Conservation (phyloP, 2,329 filamentous ascomycete genomes). For the Aspergillus phoenicis region DNA sequence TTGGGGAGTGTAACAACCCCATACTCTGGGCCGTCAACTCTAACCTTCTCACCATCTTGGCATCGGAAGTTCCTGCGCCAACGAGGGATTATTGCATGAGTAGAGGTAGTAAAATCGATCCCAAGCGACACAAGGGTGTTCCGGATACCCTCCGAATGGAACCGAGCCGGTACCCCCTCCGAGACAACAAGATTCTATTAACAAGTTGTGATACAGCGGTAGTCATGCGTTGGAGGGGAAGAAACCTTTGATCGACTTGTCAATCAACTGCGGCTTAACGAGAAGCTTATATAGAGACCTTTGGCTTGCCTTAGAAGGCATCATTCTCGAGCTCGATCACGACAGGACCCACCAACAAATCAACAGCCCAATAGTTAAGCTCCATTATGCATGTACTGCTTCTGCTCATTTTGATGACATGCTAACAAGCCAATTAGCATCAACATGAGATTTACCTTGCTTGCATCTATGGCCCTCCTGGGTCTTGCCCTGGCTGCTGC, state of each 20-base stretch:
- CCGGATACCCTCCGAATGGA: neutral
- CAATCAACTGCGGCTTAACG: neutral
- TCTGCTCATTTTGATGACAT: neutral
- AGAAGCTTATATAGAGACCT: neutral
- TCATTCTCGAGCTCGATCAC: neutral
- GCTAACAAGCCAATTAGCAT: neutral
- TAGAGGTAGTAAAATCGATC: neutral
- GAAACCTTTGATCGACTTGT: neutral
- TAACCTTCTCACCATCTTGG: neutral
- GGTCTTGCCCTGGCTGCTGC: neutral
- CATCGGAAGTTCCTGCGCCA: neutral
- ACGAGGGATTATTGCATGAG: neutral
- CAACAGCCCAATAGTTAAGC: neutral
- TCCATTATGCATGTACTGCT: neutral
- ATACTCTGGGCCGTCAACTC: neutral
- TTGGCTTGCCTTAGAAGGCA: neutral
- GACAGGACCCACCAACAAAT: neutral
- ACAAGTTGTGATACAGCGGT: neutral
- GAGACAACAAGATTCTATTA: neutral
- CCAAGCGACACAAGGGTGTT: accelerated
- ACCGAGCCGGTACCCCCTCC: too few species aligned
- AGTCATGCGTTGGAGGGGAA: neutral
- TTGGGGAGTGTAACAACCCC: neutral
- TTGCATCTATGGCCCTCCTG: neutral
- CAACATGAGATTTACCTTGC: neutral